Conservation (phyloP, 2,329 filamentous ascomycete genomes). For the Sporothrix curviconia region DNA sequence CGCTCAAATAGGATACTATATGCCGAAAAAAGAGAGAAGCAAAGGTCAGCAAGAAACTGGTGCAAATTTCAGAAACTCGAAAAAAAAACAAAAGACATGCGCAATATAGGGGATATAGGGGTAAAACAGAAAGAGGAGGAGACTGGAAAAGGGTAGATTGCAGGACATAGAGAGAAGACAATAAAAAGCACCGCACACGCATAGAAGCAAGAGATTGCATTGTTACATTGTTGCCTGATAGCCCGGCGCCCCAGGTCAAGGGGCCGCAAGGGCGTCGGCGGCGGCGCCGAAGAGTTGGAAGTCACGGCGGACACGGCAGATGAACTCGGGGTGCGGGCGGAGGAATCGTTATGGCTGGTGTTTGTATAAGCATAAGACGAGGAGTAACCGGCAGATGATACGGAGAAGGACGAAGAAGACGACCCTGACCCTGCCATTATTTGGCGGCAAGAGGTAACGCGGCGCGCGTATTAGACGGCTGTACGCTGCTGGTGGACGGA, state of each 20-base stretch:
- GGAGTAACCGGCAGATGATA: conserved; percentile 38
- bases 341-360: conserved; percentile 36
- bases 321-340: conserved; percentile 39
- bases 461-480: background rate
- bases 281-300: conserved; percentile 34
- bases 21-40: background rate
- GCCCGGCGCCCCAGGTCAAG: conserved; percentile 46
- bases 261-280: conserved; percentile 34
- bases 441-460: conserved; percentile 6
- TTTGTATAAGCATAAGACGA: conserved; percentile 37
- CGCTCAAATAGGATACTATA: conserved; percentile 45
- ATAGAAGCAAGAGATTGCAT: conserved; percentile 3
- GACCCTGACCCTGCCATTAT: conserved; percentile 30
- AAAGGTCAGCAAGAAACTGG: background rate
- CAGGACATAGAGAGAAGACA: background rate
- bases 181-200: conserved; percentile 14
- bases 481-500: background rate
- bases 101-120: background rate
- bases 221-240: conserved; percentile 49
- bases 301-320: conserved; percentile 40
- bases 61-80: too few relatives aligned
- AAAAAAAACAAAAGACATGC: background rate
- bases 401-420: conserved; percentile 43
- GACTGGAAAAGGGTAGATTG: background rate
- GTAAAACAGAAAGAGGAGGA: background rate